phyloP scores from a whole-genome alignment of 371 early-diverging fungal genomes.

The Circinella minor region DNA sequence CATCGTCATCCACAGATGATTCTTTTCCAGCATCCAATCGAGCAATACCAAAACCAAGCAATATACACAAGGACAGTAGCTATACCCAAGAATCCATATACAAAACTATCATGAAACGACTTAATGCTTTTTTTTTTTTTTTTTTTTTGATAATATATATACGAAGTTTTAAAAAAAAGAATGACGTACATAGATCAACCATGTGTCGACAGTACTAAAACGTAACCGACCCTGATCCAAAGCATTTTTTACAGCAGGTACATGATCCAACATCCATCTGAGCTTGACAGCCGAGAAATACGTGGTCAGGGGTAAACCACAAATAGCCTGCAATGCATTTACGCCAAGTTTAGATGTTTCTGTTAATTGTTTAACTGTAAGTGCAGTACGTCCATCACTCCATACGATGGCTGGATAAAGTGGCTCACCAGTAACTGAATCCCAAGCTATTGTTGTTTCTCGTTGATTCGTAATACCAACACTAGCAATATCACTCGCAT shows the following conservation, averaged over 20 bases:
- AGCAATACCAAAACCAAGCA: background rate
- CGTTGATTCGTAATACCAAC: constrained; percentile 97
- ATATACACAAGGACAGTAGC: constrained; percentile 23
- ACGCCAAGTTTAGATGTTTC: constrained; percentile 44
- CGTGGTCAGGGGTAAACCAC: constrained; percentile 92
- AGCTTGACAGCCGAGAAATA: constrained; percentile 95
- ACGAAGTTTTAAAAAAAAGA: too few relatives aligned
- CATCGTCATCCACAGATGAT: background rate
- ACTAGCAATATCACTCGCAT: constrained; percentile 70
- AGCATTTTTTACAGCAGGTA: constrained; percentile 62
- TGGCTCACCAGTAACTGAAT: constrained; percentile 79
- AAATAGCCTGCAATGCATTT: constrained; percentile 56
- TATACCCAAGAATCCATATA: constrained; percentile 77
- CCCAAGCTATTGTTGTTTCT: constrained; percentile 95
- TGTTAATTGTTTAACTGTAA: constrained; percentile 69
- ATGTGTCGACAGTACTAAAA: constrained; percentile 94
- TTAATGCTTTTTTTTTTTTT: constrained; percentile 38
- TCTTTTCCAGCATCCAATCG: background rate
- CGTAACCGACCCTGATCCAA: constrained; percentile 39
- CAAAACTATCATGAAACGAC: constrained; percentile 88
- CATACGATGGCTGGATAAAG: constrained; percentile 93
- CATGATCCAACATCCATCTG: constrained; percentile 91
- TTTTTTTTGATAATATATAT: too few relatives aligned
- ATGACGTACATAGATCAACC: constrained; percentile 60
- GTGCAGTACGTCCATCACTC: constrained; percentile 89